Evolutionary conservation across 2,329 filamentous ascomycete genomes (phyloP).

Genomic region (Westerdykella sp.): DNA sequence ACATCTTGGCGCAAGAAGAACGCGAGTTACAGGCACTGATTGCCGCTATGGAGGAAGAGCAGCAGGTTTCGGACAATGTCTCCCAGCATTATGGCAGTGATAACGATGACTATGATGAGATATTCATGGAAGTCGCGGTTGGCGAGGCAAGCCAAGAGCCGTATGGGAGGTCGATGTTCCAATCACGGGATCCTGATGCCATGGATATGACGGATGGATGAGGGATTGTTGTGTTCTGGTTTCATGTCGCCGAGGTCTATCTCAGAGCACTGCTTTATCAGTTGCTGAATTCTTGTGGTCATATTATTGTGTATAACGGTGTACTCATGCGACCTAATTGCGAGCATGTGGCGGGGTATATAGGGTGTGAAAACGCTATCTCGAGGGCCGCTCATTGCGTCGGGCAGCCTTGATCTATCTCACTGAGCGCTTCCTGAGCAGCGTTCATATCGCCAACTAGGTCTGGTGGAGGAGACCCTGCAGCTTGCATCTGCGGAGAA

Average conservation of each 20-base stretch:
- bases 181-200: conserved; percentile 17
- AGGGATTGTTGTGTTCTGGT: background rate
- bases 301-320: too few relatives aligned
- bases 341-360: too few relatives aligned
- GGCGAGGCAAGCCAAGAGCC: conserved; percentile 42
- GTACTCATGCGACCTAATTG: too few relatives aligned
- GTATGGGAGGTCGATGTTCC: conserved; percentile 8
- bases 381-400: conserved; percentile 49
- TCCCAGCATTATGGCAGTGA: conserved; percentile 45
- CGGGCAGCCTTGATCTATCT: conserved; percentile 55
- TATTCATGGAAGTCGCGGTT: conserved; percentile 57
- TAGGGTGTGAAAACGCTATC: too few relatives aligned
- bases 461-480: conserved; percentile 83
- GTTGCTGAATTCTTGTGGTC: too few relatives aligned
- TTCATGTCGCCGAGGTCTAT: too few relatives aligned
- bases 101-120: conserved; percentile 55
- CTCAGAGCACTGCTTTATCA: too few relatives aligned
- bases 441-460: conserved; percentile 84
- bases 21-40: conserved; percentile 43
- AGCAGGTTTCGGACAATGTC: conserved; percentile 7
- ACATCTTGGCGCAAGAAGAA: conserved; percentile 38
- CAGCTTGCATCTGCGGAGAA: conserved; percentile 78
- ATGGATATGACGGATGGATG: conserved; percentile 34
- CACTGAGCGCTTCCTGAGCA: conserved; percentile 61
- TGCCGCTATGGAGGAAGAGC: conserved; percentile 37